A percentile compares a stretch with the other conserved stretches of the same genome.
Conservation (phyloP, 768 basidiomycete species). For the Boletellus emodensis region DNA sequence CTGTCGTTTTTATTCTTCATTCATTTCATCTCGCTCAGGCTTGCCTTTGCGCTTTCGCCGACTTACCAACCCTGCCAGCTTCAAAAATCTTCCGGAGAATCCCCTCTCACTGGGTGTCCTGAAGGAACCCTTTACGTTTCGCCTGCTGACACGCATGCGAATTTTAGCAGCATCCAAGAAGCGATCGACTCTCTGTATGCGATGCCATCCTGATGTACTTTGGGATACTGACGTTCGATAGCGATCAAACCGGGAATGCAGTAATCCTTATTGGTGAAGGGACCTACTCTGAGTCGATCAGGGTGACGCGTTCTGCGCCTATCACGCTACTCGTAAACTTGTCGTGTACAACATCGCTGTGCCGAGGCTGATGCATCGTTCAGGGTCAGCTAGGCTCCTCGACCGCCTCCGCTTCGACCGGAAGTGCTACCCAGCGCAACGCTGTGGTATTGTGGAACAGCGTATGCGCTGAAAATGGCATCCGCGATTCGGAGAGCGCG, state of each 20-base stretch:
- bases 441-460: slow-evolving; percentile 54
- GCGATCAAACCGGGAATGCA: slow-evolving; percentile 38
- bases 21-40: not conserved
- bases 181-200: slow-evolving; percentile 56
- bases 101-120: slow-evolving; percentile 52
- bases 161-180: slow-evolving; percentile 49
- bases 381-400: slow-evolving; percentile 49
- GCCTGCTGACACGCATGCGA: slow-evolving; percentile 39
- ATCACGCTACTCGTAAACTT: slow-evolving; percentile 50
- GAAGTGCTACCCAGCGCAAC: slow-evolving; percentile 42
- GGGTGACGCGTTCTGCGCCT: slow-evolving; percentile 50
- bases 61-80: slow-evolving; percentile 48
- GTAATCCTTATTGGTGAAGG: slow-evolving; percentile 56
- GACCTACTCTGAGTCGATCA: slow-evolving; percentile 57
- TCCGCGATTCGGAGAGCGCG: slow-evolving; percentile 57
- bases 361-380: not conserved
- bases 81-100: slow-evolving; percentile 38
- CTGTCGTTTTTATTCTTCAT: slow-evolving; percentile 4
- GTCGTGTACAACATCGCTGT: not conserved
- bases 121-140: slow-evolving; percentile 60
- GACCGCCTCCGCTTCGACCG: slow-evolving; percentile 36
- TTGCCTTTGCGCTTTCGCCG: slow-evolving; percentile 40
- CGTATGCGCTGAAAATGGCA: slow-evolving; percentile 37
- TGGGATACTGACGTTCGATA: slow-evolving; percentile 18
- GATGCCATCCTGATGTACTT: not conserved